Evolutionary conservation across 176 grass and related monocot species (phyloP).

Genomic region (Paspalum notatum): DNA sequence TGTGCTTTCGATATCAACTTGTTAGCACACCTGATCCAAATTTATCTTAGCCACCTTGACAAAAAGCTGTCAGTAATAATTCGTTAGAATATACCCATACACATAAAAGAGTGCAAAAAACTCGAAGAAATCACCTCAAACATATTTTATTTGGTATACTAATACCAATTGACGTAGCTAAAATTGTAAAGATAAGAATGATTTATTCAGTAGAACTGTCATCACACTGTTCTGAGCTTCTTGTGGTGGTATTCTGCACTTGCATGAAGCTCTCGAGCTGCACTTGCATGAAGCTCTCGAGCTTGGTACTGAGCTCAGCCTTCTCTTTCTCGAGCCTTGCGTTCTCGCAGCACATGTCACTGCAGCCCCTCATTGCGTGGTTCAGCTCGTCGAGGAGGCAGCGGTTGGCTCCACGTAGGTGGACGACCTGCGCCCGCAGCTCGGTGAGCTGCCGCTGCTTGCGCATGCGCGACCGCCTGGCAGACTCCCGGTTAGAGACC

Average conservation of each 20-base stretch:
- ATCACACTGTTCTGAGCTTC: slow-evolving; percentile 29
- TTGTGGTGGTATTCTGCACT: slow-evolving; percentile 11
- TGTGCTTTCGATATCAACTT: slow-evolving; percentile 30
- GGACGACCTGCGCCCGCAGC: slow-evolving; percentile 67
- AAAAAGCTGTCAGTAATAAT: slow-evolving; percentile 40
- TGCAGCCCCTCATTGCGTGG: slow-evolving; percentile 49
- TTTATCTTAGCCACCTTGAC: slow-evolving; percentile 41
- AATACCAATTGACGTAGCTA: slow-evolving; percentile 32
- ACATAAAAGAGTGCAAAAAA: background rate
- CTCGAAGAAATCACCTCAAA: slow-evolving; percentile 18
- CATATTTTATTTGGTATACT: slow-evolving; percentile 53
- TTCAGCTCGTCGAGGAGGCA: slow-evolving; percentile 81
- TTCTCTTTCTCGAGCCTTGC: slow-evolving; percentile 52
- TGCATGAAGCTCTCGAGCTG: slow-evolving; percentile 56
- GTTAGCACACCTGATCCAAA: slow-evolving; percentile 36
- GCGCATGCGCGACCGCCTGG: slow-evolving; percentile 85
- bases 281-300: slow-evolving; percentile 51
- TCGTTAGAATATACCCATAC: slow-evolving; percentile 22
- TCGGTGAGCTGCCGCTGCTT: slow-evolving; percentile 87
- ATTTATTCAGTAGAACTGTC: slow-evolving; percentile 40
- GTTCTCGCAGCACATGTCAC: slow-evolving; percentile 58
- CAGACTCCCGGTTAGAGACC: slow-evolving; percentile 95
- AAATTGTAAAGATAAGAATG: slow-evolving; percentile 39
- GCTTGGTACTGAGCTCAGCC: slow-evolving; percentile 58
- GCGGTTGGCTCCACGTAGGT: slow-evolving; percentile 64